phyloP scores from a whole-genome alignment of 202 grass and related monocot species.

The Schoenoplectus tabernaemontani region DNA sequence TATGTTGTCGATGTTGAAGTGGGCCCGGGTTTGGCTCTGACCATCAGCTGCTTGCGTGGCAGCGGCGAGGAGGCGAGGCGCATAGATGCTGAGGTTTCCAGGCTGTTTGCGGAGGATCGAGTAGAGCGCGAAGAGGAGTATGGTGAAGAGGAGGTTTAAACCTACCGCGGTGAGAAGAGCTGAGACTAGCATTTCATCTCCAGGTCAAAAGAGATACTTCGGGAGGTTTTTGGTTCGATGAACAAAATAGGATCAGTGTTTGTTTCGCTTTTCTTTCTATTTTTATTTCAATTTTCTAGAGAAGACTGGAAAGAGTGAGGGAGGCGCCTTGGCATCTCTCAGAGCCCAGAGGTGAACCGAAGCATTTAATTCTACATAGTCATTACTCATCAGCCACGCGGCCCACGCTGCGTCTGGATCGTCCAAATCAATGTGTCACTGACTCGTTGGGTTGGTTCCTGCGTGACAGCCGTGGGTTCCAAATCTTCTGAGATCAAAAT shows the following conservation, averaged over 20 bases:
- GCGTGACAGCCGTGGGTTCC: no score
- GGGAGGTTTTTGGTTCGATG: background rate
- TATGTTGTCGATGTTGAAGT: constrained; percentile 30
- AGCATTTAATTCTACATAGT: background rate
- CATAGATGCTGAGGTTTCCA: constrained; percentile 44
- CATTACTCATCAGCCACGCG: no score
- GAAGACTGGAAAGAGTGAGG: background rate
- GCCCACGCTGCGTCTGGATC: no score
- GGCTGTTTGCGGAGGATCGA: constrained; percentile 60
- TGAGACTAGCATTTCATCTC: constrained; percentile 63
- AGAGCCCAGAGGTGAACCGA: background rate
- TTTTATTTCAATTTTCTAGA: background rate
- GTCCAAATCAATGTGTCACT: no score
- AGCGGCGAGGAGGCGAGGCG: constrained; percentile 50
- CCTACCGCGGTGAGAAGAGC: constrained; percentile 82
- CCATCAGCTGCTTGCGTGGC: constrained; percentile 16
- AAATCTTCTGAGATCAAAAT: no score
- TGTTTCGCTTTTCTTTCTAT: background rate
- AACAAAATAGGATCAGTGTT: background rate
- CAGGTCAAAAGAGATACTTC: background rate
- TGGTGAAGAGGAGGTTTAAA: constrained; percentile 60
- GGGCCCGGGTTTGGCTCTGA: background rate
- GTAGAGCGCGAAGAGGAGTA: constrained; percentile 60
- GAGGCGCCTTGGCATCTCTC: no score
- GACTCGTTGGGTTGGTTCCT: no score